A percentile compares a stretch with the other conserved stretches of the same genome.
These are phyloP conservation scores for Immersiporthe knoxdaviesiana DNA, from an alignment of 2,329 filamentous ascomycete species.

Conservation along the genomic window DNA sequence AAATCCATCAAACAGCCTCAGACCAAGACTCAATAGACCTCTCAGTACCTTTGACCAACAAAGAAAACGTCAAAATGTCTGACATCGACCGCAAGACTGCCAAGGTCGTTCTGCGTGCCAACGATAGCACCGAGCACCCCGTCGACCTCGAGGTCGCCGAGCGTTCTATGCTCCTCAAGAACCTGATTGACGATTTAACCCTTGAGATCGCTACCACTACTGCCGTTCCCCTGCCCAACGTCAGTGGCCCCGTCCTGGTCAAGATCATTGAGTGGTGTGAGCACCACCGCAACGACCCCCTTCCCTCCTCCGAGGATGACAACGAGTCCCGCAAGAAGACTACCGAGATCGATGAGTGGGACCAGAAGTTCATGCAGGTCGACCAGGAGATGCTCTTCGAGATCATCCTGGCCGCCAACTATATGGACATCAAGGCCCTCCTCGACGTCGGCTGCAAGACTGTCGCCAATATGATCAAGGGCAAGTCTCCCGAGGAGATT, in stretches of 20 bases:
- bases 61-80: slow-evolving; percentile 36
- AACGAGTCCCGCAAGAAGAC: slow-evolving; percentile 96
- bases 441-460: slow-evolving; percentile 99
- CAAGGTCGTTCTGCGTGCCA: slow-evolving; percentile 54
- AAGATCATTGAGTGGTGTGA: slow-evolving; percentile 99
- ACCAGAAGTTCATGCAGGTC: slow-evolving; percentile 99
- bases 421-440: slow-evolving; percentile 97
- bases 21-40: slow-evolving; percentile 4
- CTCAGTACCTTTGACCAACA: slow-evolving; percentile 13
- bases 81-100: slow-evolving; percentile 32
- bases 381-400: slow-evolving; percentile 99
- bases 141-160: slow-evolving; percentile 81
- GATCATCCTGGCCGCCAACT: slow-evolving; percentile 97
- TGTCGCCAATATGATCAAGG: slow-evolving; percentile 99
- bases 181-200: slow-evolving; percentile 94
- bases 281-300: slow-evolving; percentile 88
- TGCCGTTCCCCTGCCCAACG: slow-evolving; percentile 86
- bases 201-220: slow-evolving; percentile 60
- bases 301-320: slow-evolving; percentile 82
- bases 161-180: slow-evolving; percentile 95
- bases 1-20: slow-evolving; percentile 8
- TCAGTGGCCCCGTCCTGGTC: slow-evolving; percentile 87
- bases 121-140: slow-evolving; percentile 52
- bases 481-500: slow-evolving; percentile 98
- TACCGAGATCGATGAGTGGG: slow-evolving; percentile 99